Evolutionary conservation across 805 yeast species (phyloP), one percentile per base, ranked within the genome.

Genomic region (Saccharomycopsis lassenensis): DNA sequence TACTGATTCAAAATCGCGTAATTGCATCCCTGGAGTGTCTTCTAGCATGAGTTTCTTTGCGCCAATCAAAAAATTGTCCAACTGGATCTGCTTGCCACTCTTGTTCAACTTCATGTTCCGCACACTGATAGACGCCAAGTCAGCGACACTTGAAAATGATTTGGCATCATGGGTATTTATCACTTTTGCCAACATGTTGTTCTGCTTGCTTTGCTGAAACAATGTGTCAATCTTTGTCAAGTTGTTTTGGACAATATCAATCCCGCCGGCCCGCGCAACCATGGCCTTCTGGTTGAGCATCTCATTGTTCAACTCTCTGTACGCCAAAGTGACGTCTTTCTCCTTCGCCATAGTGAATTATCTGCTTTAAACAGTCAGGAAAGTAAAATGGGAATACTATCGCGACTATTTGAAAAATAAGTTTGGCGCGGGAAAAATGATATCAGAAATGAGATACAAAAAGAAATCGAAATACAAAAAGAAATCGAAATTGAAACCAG

Each of bases 161-260:
- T 72, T 72, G 1, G 89, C 66, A 53, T 81, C 93, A 39, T 69
- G 65, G 0, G 83, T 81, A 21, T 68, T 62, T 7, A 67, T 46
- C 2, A 54, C 54, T 43, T 61, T 66, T 35, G 53, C 57, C 8
- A 55, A 50, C 4, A 61, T 37, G 14, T 56, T 50, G 30, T 58
- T 56, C 5, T 52, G 55, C 23, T 61, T 62, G 2, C 69, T 62
- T 20, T 57, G 55, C 1, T 57, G 52, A 42, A 71, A 77, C 14
- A 74, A 51, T 1, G 50, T 49, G 42, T 76, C 71, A 5, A 69
- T 65, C n/a, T 56, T 58, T 2, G 52, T 47, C 28, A 78, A 50
- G 10, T 69, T 63, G 14, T 59, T 48, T 2, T 61, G 50, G 2
- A 75, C 78, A 14, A 65, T 48, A 10, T 54, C 49, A 2, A 76